Percentiles rank a stretch among this genome's conserved stretches.
phyloP scores from a whole-genome alignment of 2,329 filamentous ascomycete species.

The Aspergillus sp. region DNA sequence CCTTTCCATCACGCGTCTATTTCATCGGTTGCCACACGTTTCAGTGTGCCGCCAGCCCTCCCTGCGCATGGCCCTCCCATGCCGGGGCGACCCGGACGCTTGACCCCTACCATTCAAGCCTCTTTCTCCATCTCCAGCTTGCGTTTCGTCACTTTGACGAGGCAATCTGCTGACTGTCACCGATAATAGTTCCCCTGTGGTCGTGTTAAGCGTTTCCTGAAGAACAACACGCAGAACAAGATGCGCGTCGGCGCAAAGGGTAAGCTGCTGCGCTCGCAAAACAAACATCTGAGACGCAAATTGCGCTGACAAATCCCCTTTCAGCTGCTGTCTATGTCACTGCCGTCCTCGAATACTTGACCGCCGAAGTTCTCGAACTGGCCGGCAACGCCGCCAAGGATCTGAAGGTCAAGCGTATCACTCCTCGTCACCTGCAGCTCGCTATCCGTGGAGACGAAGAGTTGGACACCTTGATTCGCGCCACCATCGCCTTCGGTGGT shows the following conservation, averaged over 20 bases:
- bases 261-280: slow-evolving; percentile 25
- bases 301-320: slow-evolving; percentile 13
- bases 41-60: background rate
- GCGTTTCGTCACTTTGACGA: background rate
- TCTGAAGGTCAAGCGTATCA: slow-evolving; percentile 99
- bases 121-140: background rate
- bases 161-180: too few relatives aligned
- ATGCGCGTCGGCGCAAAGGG: slow-evolving; percentile 97
- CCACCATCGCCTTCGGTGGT: slow-evolving; percentile 97
- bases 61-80: background rate
- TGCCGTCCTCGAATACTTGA: slow-evolving; percentile 95
- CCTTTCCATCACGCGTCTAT: background rate
- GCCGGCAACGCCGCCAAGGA: slow-evolving; percentile 99
- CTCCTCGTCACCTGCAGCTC: slow-evolving; percentile 93
- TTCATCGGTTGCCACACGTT: background rate
- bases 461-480: slow-evolving; percentile 93
- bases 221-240: slow-evolving; percentile 99
- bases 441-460: slow-evolving; percentile 98
- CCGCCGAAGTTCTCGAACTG: slow-evolving; percentile 94
- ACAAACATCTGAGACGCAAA: background rate
- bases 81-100: background rate
- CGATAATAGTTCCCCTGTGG: slow-evolving; percentile 84
- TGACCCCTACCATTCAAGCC: background rate
- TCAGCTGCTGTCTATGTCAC: slow-evolving; percentile 93
- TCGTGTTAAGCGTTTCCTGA: slow-evolving; percentile 99